Evolutionary conservation across 2,329 filamentous ascomycete genomes (phyloP).

Genomic region (Fusarium caatingaense): DNA sequence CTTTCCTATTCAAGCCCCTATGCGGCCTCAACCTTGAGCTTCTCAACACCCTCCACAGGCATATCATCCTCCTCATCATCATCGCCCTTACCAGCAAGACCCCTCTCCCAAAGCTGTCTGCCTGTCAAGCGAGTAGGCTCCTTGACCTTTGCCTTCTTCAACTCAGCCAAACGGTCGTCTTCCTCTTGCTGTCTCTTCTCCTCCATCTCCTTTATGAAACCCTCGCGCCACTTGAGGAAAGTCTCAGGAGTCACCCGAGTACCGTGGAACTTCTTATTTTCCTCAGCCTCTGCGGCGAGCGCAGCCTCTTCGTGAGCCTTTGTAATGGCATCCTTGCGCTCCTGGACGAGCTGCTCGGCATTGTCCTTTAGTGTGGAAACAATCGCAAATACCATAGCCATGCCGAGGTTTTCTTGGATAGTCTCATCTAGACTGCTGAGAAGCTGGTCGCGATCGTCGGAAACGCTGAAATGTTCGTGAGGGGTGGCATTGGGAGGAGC

Average conservation of each 20-base stretch:
- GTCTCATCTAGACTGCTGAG: constrained; percentile 77
- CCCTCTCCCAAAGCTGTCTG: constrained; percentile 81
- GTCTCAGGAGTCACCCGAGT: constrained; percentile 87
- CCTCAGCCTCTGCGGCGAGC: constrained; percentile 79
- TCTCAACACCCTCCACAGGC: constrained; percentile 72
- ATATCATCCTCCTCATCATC: constrained; percentile 76
- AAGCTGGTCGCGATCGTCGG: constrained; percentile 80
- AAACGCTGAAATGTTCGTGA: constrained; percentile 81
- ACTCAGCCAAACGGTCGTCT: constrained; percentile 84
- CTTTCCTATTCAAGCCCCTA: constrained; percentile 18
- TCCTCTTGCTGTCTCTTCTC: constrained; percentile 75
- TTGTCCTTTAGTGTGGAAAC: constrained; percentile 88
- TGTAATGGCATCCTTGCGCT: constrained; percentile 74
- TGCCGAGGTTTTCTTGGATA: constrained; percentile 92
- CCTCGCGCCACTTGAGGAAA: constrained; percentile 84
- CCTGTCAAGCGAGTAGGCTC: constrained; percentile 79
- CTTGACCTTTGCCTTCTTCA: constrained; percentile 81
- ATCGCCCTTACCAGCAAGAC: constrained; percentile 74
- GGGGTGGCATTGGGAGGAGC: constrained; percentile 75
- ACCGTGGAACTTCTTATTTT: constrained; percentile 97
- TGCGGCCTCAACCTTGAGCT: constrained; percentile 74
- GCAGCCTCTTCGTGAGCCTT: constrained; percentile 67
- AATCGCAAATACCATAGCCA: constrained; percentile 97
- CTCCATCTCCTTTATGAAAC: constrained; percentile 83
- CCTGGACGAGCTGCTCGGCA: constrained; percentile 84